Evolutionary conservation across 1,284 basidiomycete genomes (phyloP).

Genomic region (Puccinia hordei): DNA sequence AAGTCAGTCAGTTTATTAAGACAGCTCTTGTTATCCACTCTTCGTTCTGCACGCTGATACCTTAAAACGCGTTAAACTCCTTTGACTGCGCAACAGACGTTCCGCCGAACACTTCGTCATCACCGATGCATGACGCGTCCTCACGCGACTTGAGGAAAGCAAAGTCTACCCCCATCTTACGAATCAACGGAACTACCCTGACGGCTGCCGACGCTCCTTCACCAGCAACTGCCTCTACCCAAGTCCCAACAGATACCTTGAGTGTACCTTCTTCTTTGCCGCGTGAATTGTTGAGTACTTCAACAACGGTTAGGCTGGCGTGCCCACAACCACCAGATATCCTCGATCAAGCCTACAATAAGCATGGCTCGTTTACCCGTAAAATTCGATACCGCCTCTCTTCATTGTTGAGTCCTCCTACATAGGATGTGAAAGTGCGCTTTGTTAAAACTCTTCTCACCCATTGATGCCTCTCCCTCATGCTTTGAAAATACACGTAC

Average conservation of each 20-base stretch:
- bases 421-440: neutral
- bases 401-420: constrained; percentile 20
- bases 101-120: neutral
- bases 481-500: neutral
- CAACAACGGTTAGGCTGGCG: neutral
- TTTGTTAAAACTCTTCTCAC: neutral
- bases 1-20: neutral
- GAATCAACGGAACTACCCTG: neutral
- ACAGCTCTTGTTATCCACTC: neutral
- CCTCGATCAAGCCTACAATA: neutral
- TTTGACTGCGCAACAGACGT: neutral
- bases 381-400: constrained; percentile 27
- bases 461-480: neutral
- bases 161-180: constrained; percentile 14
- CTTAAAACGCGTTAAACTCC: no score
- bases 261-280: neutral
- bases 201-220: neutral
- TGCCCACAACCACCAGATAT: neutral
- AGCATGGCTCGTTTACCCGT: neutral
- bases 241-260: neutral
- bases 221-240: neutral
- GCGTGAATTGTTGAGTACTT: neutral
- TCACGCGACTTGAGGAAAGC: constrained; percentile 18
- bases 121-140: neutral
- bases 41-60: neutral